A percentile compares a stretch with the other conserved stretches of the same genome.
These are phyloP conservation scores for Fraxinus cuspidata DNA, from an alignment of 257 asterid genomes.

Conservation along the genomic window DNA sequence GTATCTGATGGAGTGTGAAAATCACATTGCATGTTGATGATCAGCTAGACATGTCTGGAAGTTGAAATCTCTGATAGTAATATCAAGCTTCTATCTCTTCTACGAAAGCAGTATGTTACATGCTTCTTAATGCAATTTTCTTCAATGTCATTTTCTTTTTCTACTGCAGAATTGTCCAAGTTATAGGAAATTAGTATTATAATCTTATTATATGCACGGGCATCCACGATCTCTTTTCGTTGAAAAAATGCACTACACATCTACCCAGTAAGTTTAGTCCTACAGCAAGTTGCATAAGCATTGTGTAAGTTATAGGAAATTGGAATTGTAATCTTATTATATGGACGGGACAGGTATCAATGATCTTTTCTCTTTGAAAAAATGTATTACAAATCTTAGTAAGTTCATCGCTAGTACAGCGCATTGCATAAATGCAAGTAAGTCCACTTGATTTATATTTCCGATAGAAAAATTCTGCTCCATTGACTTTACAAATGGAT, in stretches of 20 bases:
- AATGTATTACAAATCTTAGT: background rate
- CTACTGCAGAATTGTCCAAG: background rate
- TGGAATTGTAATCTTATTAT: background rate
- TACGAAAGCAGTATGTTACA: background rate
- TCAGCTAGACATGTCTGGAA: background rate
- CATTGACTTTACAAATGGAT: background rate
- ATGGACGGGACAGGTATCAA: background rate
- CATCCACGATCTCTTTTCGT: background rate
- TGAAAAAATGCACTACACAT: background rate
- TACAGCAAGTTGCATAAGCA: background rate
- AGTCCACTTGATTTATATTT: background rate
- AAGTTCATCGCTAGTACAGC: background rate
- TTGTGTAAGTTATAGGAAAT: background rate
- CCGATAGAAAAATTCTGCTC: background rate
- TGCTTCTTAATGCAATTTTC: background rate
- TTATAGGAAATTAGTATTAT: background rate
- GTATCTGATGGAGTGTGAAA: background rate
- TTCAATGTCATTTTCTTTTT: background rate
- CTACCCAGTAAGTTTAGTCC: background rate
- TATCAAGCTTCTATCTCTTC: too few species aligned
- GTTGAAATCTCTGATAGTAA: too few species aligned
- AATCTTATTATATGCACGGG: background rate
- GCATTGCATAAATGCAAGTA: background rate
- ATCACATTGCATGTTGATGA: constrained; percentile 4
- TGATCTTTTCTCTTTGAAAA: background rate